These are phyloP conservation scores for Zygoascus flipseniorum DNA, from an alignment of 805 yeast species.

Conservation along the genomic window DNA sequence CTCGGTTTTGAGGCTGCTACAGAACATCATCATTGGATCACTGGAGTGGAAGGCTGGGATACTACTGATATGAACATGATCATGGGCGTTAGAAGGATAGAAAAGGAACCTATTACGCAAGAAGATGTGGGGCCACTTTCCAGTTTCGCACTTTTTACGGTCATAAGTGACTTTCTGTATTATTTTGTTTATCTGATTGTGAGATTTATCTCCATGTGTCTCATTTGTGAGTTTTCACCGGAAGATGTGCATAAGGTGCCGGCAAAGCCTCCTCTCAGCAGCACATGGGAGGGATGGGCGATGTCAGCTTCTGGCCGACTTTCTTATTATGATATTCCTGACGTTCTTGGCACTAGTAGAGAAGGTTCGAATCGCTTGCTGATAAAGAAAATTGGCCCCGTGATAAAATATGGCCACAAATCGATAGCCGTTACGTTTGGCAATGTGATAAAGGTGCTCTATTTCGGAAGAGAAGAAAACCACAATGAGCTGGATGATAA, in stretches of 20 bases:
- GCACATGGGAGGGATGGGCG: constrained; percentile 77
- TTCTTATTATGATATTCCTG: constrained; percentile 50
- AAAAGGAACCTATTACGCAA: constrained; percentile 11
- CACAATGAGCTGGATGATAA: constrained; percentile 3
- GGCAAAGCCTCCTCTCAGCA: constrained; percentile 28
- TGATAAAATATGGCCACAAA: constrained; percentile 66
- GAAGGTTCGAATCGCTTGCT: constrained; percentile 29
- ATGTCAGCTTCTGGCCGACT: constrained; percentile 60
- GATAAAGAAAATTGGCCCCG: constrained; percentile 50
- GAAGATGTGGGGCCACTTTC: background rate
- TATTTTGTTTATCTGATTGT: background rate
- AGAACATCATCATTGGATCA: constrained; percentile 62
- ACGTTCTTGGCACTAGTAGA: constrained; percentile 20
- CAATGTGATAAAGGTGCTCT: constrained; percentile 59
- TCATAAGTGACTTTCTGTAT: background rate
- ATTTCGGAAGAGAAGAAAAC: constrained; percentile 67
- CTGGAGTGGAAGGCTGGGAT: constrained; percentile 69
- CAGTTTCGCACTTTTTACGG: background rate
- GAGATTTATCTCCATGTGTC: background rate
- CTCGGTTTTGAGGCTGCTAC: constrained; percentile 69
- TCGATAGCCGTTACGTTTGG: constrained; percentile 71
- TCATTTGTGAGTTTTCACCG: background rate
- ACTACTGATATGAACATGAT: constrained; percentile 68
- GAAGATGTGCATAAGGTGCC: constrained; percentile 2
- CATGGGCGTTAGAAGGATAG: constrained; percentile 52